Percentiles rank a stretch among this genome's conserved stretches.
These are phyloP conservation scores for Tubosaeta brunneosetosa DNA, from an alignment of 768 basidiomycete genomes.

Conservation along the genomic window DNA sequence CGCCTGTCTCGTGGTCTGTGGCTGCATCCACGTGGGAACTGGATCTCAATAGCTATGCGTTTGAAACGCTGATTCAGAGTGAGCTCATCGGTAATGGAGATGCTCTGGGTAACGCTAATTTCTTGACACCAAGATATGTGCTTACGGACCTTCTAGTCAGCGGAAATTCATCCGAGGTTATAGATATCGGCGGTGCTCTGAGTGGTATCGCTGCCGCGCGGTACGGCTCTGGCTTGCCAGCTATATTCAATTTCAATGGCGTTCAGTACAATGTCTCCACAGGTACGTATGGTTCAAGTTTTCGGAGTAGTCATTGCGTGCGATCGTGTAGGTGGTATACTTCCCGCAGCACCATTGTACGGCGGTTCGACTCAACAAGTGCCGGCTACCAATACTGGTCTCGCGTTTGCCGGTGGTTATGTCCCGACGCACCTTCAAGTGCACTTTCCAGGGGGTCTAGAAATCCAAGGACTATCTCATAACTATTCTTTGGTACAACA, in stretches of 20 bases:
- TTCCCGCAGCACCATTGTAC: background rate
- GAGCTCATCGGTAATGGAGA: background rate
- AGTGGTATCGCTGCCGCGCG: conserved; percentile 10
- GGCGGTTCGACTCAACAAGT: background rate
- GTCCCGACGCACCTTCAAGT: background rate
- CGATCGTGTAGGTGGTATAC: background rate
- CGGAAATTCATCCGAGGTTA: conserved; percentile 2
- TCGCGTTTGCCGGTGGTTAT: background rate
- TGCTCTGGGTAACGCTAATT: background rate
- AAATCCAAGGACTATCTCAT: background rate
- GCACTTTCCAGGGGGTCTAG: background rate
- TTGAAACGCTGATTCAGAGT: background rate
- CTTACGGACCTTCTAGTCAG: background rate
- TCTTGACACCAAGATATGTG: background rate
- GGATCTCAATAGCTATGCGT: conserved; percentile 1
- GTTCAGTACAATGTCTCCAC: conserved; percentile 8
- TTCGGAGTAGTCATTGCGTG: background rate
- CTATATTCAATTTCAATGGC: conserved; percentile 1
- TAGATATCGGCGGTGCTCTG: conserved; percentile 2
- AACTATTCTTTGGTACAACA: conserved; percentile 3
- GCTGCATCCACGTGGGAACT: conserved; percentile 1
- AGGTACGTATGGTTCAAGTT: background rate
- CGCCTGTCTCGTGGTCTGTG: background rate
- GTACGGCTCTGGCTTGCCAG: background rate
- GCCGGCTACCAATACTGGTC: background rate